Evolutionary conservation across 1,139 yeast species (phyloP).

Genomic region (Yamadazyma blattariae): DNA sequence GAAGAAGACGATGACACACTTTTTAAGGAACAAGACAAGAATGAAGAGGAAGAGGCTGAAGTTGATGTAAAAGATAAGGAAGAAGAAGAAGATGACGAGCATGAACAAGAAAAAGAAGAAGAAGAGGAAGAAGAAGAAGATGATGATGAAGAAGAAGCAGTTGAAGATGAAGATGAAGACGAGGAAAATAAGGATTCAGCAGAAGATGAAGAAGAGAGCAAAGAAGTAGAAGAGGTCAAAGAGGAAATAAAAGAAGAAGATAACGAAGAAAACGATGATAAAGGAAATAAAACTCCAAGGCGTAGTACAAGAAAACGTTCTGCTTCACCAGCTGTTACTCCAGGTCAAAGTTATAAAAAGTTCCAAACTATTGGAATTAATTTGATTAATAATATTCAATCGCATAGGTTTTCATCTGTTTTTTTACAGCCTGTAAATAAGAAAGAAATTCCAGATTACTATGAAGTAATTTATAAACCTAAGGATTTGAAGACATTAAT

Average conservation of each 20-base stretch:
- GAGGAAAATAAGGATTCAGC: conserved; percentile 2
- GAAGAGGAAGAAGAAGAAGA: conserved; percentile 1
- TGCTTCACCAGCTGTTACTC: conserved; percentile 25
- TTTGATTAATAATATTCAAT: conserved; percentile 60
- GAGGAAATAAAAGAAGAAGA: conserved; percentile 6
- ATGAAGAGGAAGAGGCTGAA: neutral
- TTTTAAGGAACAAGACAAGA: neutral
- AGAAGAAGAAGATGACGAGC: conserved; percentile 3
- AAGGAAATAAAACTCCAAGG: conserved; percentile 4
- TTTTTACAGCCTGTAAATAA: conserved; percentile 68
- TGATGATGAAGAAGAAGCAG: conserved; percentile 2
- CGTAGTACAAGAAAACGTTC: conserved; percentile 7
- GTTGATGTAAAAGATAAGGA: conserved; percentile 1
- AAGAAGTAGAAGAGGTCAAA: conserved; percentile 2
- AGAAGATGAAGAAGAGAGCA: conserved; percentile 1
- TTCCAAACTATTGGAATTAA: conserved; percentile 58
- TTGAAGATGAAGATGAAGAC: conserved; percentile 1
- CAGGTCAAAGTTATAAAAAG: conserved; percentile 34
- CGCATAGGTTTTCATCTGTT: conserved; percentile 73
- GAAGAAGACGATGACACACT: conserved; percentile 4
- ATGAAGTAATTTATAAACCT: conserved; percentile 59
- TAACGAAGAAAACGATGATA: conserved; percentile 8
- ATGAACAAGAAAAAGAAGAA: conserved; percentile 3
- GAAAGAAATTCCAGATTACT: conserved; percentile 68
- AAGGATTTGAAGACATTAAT: conserved; percentile 65